Base-by-base conservation (phyloP, 768 basidiomycete genomes). In the Pleurotus giganteus region DNA sequence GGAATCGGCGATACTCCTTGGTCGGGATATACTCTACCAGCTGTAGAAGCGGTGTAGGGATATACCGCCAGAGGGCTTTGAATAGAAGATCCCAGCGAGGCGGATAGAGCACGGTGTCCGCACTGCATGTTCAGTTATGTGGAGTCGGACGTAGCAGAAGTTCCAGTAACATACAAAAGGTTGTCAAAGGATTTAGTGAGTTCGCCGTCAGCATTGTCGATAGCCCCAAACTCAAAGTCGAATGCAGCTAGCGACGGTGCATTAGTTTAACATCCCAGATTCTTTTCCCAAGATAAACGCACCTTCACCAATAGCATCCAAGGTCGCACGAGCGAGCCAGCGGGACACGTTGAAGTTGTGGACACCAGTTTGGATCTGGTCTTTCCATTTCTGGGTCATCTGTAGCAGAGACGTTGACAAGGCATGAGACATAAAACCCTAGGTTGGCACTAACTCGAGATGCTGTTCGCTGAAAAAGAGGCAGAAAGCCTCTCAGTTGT, bases 291-390 rank as follows among this genome's bases (percentile, higher is more conserved):
- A 12, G 6, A 19, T n/a, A 17, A 6, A 23, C 61, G 27, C 50
- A 74, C 74, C 68, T 61, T 71, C 66, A 0, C 73, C 73, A 21
- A 73, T 72, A 17, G 68, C 70, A 50, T 75, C 73, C 27, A 75
- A 59, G 2, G 74, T 74, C 0, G 70, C 69, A 2, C 69, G 62
- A 11, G 66, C 64, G 4, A 73, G 57, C 64, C 67, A 67, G 13
- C 58, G 43, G 15, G 63, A 61, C 1, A 72, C 56, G 29, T 71
- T 62, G 23, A 73, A 41, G 19, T 65, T 59, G 2, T 59, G 50
- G 0, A 55, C 6, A 26, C 54, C 51, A 12, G 47, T 52, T 17
- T 53, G 43, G 8, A 71, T 53, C 24, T 63, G 52, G 28, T 70
- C 68, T 29, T 64, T 68, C 69, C 68, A 69, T 57, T 63, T 64